Evolutionary conservation across 768 basidiomycete species (phyloP), one percentile per base, ranked within the genome.

Genomic region (Suillus discolor): DNA sequence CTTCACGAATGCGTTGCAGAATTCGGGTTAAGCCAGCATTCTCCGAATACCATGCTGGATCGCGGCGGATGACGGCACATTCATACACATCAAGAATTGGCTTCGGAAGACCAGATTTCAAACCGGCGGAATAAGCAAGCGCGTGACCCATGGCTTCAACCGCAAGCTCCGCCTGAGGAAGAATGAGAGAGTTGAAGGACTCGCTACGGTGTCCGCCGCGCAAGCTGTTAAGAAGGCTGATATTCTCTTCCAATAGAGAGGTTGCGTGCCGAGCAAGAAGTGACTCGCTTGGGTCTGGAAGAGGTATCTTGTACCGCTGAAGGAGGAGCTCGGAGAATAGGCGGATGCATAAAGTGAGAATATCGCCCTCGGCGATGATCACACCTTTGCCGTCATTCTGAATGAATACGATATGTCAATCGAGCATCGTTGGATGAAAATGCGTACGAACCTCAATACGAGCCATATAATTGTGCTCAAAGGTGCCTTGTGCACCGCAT

Each of bases 61-160:
- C 86, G 67, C 81, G 81, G 64, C 83, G 78, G 62, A 88, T 81
- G 44, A 83, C 80, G 6, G 81, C 79, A 62, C 80, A 82, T 70
- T 84, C 85, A 71, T 86, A 89, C 9, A 89, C 71, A 63, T 87
- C 85, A 39, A 89, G 76, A 36, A 90, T 79, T 20, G 80, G 78
- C 68, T 78, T 75, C 3, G 83, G 82, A 36, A 88, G 70, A 4
- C 78, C 79, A 15, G 78, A 76, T 41, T 77, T 75, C 53, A 82
- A 65, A 20, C 82, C 87, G 20, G 84, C 84, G 7, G 86, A 83
- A 71, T 88, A 88, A 3, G 88, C 85, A 49, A 87, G 77, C 18
- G 87, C 84, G 70, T 89, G 86, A 4, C 89, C 88, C 49, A 89
- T 84, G n/a, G 88, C 84, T 76, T 87, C 84, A 62, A 89, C 73